Evolutionary conservation across 495 filamentous ascomycete genomes (phyloP), one percentile per base, ranked within the genome.

Genomic region (Hypoxylon lenormandii): DNA sequence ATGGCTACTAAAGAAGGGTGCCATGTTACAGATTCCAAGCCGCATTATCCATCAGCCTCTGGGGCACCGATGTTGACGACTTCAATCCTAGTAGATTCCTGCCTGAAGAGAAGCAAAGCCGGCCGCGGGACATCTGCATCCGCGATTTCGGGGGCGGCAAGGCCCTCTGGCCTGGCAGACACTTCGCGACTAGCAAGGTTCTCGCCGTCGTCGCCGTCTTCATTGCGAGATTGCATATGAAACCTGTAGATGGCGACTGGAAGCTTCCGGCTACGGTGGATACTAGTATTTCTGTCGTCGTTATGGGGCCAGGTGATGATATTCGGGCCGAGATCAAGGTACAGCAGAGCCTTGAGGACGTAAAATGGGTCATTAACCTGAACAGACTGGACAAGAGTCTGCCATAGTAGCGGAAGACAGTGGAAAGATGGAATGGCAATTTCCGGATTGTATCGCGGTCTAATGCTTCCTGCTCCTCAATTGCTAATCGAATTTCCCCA

Each of bases 1-100:
- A 47, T 78, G 70, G 36, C 75, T 79, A 0, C 68, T 78, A 4
- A 78, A 76, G 56, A 78, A 75, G 50, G 77, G 73, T 19, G 60
- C 67, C 38, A 64, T 76, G 60, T 19, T 77, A 16, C 61, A 72
- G 30, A 74, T 80, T 61, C 77, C 76, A 15, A 53, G 45, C 40
- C 33, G 71, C 6, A 40, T 69, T 4, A 64, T 78, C 13, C 75
- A 78, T 21, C 60, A 38, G 5, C 4, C 47, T 64, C 15, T 64
- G 51, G 60, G 60, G 77, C 2, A 6, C 11, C 3, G 53, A 65
- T 37, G 64, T 60, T 13, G 48, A 61, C 23, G 65, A 75, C n/a
- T 79, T 70, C 56, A 60, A 77, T 30, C 70, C 64, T 4, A 57
- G 61, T 4, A 58, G 73, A 10, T 77, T 76, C 59, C 18, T 73